These are phyloP conservation scores for Phytophthora vignae DNA, from an alignment of 352 stramenopile species.

Conservation along the genomic window DNA sequence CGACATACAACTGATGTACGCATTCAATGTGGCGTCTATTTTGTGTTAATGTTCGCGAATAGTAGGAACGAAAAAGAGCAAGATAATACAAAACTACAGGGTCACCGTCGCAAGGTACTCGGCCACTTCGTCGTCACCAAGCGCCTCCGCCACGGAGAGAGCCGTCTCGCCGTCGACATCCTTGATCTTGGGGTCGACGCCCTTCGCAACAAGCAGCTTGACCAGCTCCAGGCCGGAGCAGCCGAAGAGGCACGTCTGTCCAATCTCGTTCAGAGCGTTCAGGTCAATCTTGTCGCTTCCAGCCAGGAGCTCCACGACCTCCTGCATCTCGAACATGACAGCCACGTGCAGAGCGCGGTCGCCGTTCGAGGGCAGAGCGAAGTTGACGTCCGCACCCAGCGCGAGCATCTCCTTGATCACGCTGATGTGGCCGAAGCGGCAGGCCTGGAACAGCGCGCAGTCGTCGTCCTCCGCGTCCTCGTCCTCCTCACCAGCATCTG, in stretches of 20 bases:
- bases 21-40: conserved; percentile 7
- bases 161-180: conserved; percentile 79
- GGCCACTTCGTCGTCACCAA: conserved; percentile 81
- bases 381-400: conserved; percentile 75
- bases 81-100: conserved; percentile 32
- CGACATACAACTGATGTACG: no score
- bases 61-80: not conserved
- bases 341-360: conserved; percentile 83
- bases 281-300: conserved; percentile 59
- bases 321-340: conserved; percentile 87
- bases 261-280: conserved; percentile 73
- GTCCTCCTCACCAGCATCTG: conserved; percentile 44
- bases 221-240: conserved; percentile 81
- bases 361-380: conserved; percentile 61
- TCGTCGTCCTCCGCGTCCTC: conserved; percentile 62
- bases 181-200: conserved; percentile 67
- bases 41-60: not conserved
- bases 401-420: conserved; percentile 85
- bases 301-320: conserved; percentile 79
- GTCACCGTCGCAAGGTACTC: conserved; percentile 60
- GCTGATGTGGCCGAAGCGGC: conserved; percentile 67
- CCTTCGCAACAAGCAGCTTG: conserved; percentile 65
- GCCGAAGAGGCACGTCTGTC: conserved; percentile 84
- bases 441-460: conserved; percentile 82
- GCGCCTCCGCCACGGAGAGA: conserved; percentile 70